Percentiles rank a stretch among this genome's conserved stretches.
phyloP scores from a whole-genome alignment of 2,329 filamentous ascomycete species.

The Rutstroemia sp. region DNA sequence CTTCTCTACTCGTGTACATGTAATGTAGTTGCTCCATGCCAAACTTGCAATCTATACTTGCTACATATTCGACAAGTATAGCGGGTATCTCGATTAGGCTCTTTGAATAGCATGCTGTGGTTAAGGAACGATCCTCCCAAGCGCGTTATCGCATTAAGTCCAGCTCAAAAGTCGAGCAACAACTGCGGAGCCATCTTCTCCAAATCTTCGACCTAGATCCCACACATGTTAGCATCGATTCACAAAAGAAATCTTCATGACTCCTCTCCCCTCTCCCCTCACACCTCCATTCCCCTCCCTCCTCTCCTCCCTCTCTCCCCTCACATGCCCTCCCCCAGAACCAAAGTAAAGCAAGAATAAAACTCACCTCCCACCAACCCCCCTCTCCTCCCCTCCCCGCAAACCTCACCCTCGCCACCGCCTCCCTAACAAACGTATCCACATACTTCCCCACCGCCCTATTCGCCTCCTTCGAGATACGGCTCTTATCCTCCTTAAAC shows the following conservation, averaged over 20 bases:
- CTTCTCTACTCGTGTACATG: too few species aligned
- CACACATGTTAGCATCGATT: neutral
- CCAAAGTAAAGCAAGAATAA: neutral
- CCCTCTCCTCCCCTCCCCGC: conserved; percentile 37
- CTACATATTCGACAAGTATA: too few species aligned
- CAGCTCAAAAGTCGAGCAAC: conserved; percentile 68
- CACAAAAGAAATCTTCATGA: neutral
- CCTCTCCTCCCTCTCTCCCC: too few species aligned
- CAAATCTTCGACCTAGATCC: conserved; percentile 68
- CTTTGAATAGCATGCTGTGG: too few species aligned
- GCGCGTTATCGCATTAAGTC: too few species aligned
- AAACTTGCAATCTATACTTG: too few species aligned
- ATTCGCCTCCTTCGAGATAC: conserved; percentile 72
- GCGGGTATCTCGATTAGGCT: too few species aligned
- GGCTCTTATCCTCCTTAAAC: conserved; percentile 62
- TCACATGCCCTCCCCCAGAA: neutral
- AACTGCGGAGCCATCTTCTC: conserved; percentile 83
- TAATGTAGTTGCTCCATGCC: too few species aligned
- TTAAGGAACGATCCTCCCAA: neutral
- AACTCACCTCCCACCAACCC: conserved; percentile 58
- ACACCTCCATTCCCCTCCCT: neutral
- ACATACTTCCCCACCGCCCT: conserved; percentile 74
- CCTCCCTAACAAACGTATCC: conserved; percentile 85
- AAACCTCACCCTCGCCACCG: conserved; percentile 69
- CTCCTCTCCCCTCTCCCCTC: neutral